phyloP scores from a whole-genome alignment of 371 early-diverging fungal species.

The Syncephalastrum sp. region DNA sequence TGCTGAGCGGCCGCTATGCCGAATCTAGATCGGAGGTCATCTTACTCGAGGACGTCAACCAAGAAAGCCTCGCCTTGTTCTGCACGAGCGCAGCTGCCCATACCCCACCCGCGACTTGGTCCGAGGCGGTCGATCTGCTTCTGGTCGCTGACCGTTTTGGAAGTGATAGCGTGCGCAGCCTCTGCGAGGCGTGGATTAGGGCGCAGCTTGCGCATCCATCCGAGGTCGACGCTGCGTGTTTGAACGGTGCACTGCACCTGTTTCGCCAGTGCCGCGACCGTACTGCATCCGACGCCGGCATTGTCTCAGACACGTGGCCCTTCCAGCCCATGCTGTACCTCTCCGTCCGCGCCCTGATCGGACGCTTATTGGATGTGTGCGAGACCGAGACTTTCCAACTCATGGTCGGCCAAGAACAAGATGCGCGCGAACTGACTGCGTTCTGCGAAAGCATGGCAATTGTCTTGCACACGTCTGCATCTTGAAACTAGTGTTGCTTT shows the following conservation, averaged over 20 bases:
- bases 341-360: neutral
- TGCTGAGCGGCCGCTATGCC: constrained; percentile 24
- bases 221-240: neutral
- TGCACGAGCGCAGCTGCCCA: neutral
- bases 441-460: constrained; percentile 28
- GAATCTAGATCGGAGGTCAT: constrained; percentile 20
- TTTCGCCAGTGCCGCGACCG: constrained; percentile 29
- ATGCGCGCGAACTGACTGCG: constrained; percentile 20
- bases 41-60: constrained; percentile 24
- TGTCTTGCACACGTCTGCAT: constrained; percentile 3
- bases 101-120: constrained; percentile 13
- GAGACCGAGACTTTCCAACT: constrained; percentile 14
- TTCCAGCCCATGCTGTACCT: constrained; percentile 18
- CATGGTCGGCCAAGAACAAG: constrained; percentile 19
- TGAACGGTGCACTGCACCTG: constrained; percentile 23
- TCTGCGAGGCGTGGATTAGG: constrained; percentile 33
- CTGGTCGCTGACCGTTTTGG: constrained; percentile 31
- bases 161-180: constrained; percentile 3
- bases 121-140: constrained; percentile 22
- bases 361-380: neutral
- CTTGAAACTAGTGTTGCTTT: constrained; percentile 1
- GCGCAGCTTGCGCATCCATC: constrained; percentile 6
- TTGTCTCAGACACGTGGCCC: constrained; percentile 27
- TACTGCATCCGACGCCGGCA: constrained; percentile 20
- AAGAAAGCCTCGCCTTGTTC: neutral